Base-by-base conservation (phyloP, 2,329 filamentous ascomycete genomes). In the Trematosphaeria pertusa region DNA sequence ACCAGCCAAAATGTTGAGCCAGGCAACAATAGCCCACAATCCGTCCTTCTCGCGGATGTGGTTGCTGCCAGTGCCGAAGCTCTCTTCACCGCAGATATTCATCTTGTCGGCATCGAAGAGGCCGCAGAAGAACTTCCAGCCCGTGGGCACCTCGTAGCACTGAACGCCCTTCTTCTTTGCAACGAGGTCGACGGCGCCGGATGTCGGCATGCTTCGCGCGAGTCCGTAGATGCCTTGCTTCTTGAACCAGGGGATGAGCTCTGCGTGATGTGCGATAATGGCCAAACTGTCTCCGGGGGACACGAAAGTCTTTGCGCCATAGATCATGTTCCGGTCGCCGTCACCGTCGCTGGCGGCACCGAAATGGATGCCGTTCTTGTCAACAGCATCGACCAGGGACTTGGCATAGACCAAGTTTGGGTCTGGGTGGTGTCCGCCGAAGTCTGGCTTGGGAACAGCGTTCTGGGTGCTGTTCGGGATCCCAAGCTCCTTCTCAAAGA, bases 301-400 rank as follows among this genome's bases (percentile, higher is more conserved):
- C 52, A 99, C 94, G 69, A 99, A 99, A 34, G 88, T 86, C 67
- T 95, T 93, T 59, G 93, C 92, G 54, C 94, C 94, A 77, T 99
- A 99, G 70, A 99, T 99, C 94, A 99, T 99, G 85, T 99, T 99
- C 64, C 94, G 89, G 80, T 99, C 94, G 66, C 94, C 94, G 65
- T 99, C 94, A 62, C 94, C 94, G 62, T 99, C 94, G 56, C 90
- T 96, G 37, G 94, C 94, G 48, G 94, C 94, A 68, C 94, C 94
- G 65, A 99, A 99, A 69, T 95, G 94, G 57, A 99, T 91, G 49
- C 86, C 84, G 65, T 90, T 86, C 79, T 89, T 89, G 75, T 99
- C 91, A 32, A 99, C 94, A 52, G 86, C 89, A 67, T 96, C 91
- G 50, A 99, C 94, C 32, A 99, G 83, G 43, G 91, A 93, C 77